Evolutionary conservation across 1,284 basidiomycete genomes (phyloP), one percentile per base, ranked within the genome.

Genomic region (Clitocybe nebularis): DNA sequence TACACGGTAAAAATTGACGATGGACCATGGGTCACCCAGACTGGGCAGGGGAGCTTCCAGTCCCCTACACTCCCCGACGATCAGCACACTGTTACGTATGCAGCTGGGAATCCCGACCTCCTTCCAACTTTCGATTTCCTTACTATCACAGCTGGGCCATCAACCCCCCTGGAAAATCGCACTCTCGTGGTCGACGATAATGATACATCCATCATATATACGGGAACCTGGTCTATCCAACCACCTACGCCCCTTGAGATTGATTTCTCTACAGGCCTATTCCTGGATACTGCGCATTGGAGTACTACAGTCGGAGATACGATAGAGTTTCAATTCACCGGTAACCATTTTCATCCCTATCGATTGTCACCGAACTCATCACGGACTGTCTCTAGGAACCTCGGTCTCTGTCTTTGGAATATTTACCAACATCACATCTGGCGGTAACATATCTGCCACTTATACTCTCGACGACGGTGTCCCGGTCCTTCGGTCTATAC

Each of bases 101-200:
- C 61, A 13, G 46, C 58, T 11, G 58, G 56, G 9, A 50, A 49
- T 19, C 28, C 46, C 20, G 41, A 46, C 17, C 42, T 53, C 9
- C 43, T 50, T 21, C 61, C 67, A 8, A 51, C 56, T 5, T 60
- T 71, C 28, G 68, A 71, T 46, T 71, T 66, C 44, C 40, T 68
- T 13, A 58, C 63, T 7, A 54, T 69, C 21, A 60, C 57, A 19
- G 61, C 67, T 28, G 64, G 67, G 5, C 42, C 44, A 7, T 59
- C 59, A 16, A 69, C 66, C 17, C 49, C 55, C 16, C 48, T 71
- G 16, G 47, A 55, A 13, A 60, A 62, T 16, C 54, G 54, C 28
- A 64, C 61, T 3, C 51, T 71, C 38, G 60, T 65, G 23, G 57
- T 66, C 11, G 67, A 69, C 36, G 67, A 71, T 47, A 40, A 49